Evolutionary conservation across 2,329 filamentous ascomycete species (phyloP), one percentile per base, ranked within the genome.

Genomic region (Amesomyces nigricolor): DNA sequence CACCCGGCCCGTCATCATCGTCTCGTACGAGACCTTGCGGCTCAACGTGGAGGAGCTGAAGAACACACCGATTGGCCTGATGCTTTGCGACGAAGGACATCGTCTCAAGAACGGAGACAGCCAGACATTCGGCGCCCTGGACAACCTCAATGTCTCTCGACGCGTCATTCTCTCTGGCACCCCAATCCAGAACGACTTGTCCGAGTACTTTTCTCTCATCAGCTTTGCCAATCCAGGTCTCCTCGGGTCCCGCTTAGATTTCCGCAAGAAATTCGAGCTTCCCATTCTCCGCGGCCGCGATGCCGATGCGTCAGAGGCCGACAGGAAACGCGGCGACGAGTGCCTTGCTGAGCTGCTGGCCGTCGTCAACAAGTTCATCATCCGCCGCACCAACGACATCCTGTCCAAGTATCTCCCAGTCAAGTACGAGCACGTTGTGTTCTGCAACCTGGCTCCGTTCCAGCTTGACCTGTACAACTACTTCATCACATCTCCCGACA

Each of bases 391-490:
- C 4, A 99, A 99, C 78, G 94, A 99, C 67, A 95, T 99, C 59
- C 74, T 99, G 22, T 96, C 92, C 50, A 99, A 99, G 71, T 99
- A 99, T 68, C 75, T 99, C 57, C 94, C 94, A 0, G 86, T 97
- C 75, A 99, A 99, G 75, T 99, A 99, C 72, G 94, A 99, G 71
- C 94, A 99, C 69, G 94, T 99, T 30, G 94, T 99, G 1, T 99
- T 99, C 73, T 99, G 94, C 78, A 92, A 92, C 64, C 79, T 96
- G 45, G 88, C 94, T 14, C 88, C 89, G 0, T 97, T 99, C 73
- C 94, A 99, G 70, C 80, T 91, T 53, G 89, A 89, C 62, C 76
- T 99, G 1, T 99, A 99, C 77, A 96, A 96, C 66, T 89, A 96
- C 71, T 99, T 99, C 71, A 91, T 99, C 71, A 89, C 88, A 48